Percentiles rank a stretch among this genome's conserved stretches.
phyloP scores from a whole-genome alignment of 768 basidiomycete genomes.

The Podaxis sp. region DNA sequence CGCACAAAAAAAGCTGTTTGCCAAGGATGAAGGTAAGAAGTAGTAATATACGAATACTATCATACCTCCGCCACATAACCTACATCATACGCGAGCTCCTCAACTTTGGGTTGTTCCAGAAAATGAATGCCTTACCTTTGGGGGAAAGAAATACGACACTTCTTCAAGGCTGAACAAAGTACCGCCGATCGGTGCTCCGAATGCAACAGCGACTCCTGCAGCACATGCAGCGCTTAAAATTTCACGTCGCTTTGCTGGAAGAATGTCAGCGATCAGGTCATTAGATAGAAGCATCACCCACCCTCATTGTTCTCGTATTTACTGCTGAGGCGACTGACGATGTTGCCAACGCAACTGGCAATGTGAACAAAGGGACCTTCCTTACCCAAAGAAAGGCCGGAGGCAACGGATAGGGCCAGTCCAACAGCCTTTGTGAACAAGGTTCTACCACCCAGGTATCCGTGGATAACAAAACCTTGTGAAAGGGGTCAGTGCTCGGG shows the following conservation, averaged over 20 bases:
- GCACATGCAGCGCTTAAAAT: constrained; percentile 94
- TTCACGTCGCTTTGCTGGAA: constrained; percentile 83
- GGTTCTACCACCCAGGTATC: constrained; percentile 88
- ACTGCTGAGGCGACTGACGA: constrained; percentile 74
- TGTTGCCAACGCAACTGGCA: constrained; percentile 89
- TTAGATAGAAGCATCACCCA: constrained; percentile 21
- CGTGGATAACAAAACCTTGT: constrained; percentile 91
- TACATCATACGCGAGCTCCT: constrained; percentile 17
- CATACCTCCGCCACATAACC: constrained; percentile 93
- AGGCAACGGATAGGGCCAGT: constrained; percentile 85
- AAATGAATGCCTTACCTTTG: constrained; percentile 51
- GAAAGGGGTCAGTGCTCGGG: constrained; percentile 12
- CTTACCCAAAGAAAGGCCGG: constrained; percentile 82
- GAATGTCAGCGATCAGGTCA: neutral
- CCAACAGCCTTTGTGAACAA: constrained; percentile 90
- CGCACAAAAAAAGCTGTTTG: constrained; percentile 91
- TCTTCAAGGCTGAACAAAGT: constrained; percentile 93
- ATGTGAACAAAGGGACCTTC: constrained; percentile 83
- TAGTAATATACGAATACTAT: constrained; percentile 7
- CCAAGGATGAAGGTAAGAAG: constrained; percentile 17
- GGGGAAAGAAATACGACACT: constrained; percentile 95
- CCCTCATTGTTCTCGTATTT: constrained; percentile 98
- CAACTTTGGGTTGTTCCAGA: neutral
- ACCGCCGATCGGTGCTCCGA: constrained; percentile 94
- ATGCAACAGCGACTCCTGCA: constrained; percentile 95